These are phyloP conservation scores for Echium plantagineum DNA, from an alignment of 257 asterid species.

Conservation along the genomic window DNA sequence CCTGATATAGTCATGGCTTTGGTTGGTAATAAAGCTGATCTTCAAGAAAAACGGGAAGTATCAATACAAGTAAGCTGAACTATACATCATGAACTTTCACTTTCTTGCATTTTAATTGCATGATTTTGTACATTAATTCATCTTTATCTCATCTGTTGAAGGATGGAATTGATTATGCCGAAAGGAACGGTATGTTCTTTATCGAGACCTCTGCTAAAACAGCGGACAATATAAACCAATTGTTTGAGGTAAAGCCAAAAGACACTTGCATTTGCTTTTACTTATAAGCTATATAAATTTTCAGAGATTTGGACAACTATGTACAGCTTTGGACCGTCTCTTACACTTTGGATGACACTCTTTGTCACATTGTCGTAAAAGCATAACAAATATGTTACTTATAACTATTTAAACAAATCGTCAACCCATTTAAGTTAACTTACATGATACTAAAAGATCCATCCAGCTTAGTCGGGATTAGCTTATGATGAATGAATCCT, in stretches of 20 bases:
- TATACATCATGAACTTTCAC: background rate
- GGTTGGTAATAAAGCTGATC: conserved; percentile 98
- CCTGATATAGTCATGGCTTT: conserved; percentile 94
- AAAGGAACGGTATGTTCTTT: conserved; percentile 92
- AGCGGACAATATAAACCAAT: conserved; percentile 98
- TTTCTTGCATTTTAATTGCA: background rate
- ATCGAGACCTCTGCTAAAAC: conserved; percentile 99
- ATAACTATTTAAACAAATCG: too few species aligned
- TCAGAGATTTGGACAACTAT: too few species aligned
- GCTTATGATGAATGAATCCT: background rate
- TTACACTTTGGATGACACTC: too few species aligned
- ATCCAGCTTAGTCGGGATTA: too few species aligned
- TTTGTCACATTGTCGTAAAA: too few species aligned
- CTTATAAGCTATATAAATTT: too few species aligned
- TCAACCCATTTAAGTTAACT: background rate
- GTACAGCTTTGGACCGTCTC: too few species aligned
- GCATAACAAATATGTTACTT: too few species aligned
- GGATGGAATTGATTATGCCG: conserved; percentile 84
- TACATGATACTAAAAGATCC: background rate
- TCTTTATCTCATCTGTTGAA: conserved; percentile 17
- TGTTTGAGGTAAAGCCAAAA: conserved; percentile 60
- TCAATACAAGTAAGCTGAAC: conserved; percentile 49
- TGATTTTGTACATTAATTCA: conserved; percentile 6
- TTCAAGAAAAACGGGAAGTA: conserved; percentile 80
- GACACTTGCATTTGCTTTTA: conserved; percentile 2